Evolutionary conservation across 2,329 filamentous ascomycete genomes (phyloP).

Genomic region (Botrytis tulipae): DNA sequence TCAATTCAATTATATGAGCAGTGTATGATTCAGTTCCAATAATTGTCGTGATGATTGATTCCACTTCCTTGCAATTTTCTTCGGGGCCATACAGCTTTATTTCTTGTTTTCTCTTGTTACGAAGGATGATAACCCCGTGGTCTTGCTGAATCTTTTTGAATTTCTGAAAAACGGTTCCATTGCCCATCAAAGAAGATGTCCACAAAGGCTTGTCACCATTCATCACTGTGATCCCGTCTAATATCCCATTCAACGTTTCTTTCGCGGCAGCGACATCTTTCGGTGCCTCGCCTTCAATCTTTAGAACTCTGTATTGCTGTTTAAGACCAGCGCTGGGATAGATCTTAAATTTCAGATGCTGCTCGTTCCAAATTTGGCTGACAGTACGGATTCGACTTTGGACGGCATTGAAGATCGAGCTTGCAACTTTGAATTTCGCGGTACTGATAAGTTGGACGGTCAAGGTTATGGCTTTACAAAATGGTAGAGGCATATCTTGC

Average conservation of each 20-base stretch:
- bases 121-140: neutral
- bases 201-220: constrained; percentile 37
- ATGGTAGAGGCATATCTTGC: constrained; percentile 37
- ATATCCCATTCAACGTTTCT: constrained; percentile 37
- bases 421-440: constrained; percentile 42
- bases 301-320: constrained; percentile 38
- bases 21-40: constrained; percentile 7
- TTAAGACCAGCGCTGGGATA: constrained; percentile 35
- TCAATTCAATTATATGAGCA: constrained; percentile 35
- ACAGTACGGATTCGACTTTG: constrained; percentile 36
- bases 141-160: neutral
- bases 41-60: constrained; percentile 36
- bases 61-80: neutral
- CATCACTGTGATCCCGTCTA: constrained; percentile 39
- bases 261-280: constrained; percentile 40
- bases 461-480: constrained; percentile 38
- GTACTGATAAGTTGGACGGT: constrained; percentile 41
- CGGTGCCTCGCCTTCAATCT: constrained; percentile 41
- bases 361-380: constrained; percentile 36
- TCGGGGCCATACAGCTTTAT: constrained; percentile 5
- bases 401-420: constrained; percentile 39
- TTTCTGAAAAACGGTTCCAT: neutral
- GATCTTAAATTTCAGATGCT: constrained; percentile 36
- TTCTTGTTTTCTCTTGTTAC: neutral
- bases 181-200: constrained; percentile 34